A percentile compares a stretch with the other conserved stretches of the same genome.
Evolutionary conservation across 2,329 filamentous ascomycete genomes (phyloP).

Genomic region (Echinosphaeria canescens): DNA sequence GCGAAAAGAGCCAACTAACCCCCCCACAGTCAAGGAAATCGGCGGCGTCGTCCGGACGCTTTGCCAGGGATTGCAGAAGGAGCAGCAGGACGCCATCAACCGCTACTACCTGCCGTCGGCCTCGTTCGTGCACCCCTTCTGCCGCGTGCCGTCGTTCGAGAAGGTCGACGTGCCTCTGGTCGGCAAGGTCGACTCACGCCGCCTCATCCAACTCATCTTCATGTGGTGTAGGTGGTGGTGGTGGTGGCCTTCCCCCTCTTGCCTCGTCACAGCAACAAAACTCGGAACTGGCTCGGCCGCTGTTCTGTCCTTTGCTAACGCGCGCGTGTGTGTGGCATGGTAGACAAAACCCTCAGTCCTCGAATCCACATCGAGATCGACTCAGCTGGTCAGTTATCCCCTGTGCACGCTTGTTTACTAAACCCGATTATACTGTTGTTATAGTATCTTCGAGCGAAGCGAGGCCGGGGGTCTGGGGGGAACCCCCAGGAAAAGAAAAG

Average conservation of each 20-base stretch:
- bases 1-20: too few relatives aligned
- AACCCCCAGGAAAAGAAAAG: too few relatives aligned
- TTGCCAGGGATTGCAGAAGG: conserved; percentile 39
- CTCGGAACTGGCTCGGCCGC: too few relatives aligned
- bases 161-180: conserved; percentile 17
- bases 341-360: too few relatives aligned
- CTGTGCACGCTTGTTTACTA: background rate
- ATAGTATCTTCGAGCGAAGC: too few relatives aligned
- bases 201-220: conserved; percentile 47
- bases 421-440: too few relatives aligned
- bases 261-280: too few relatives aligned
- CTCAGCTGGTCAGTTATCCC: conserved; percentile 20
- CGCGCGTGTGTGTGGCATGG: too few relatives aligned
- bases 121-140: conserved; percentile 61
- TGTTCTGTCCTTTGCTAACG: too few relatives aligned
- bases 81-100: conserved; percentile 43
- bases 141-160: conserved; percentile 36
- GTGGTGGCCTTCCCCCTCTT: too few relatives aligned
- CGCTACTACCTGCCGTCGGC: conserved; percentile 55
- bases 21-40: conserved; percentile 31
- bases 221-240: too few relatives aligned
- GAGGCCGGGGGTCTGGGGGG: too few relatives aligned
- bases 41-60: conserved; percentile 42
- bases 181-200: conserved; percentile 34
- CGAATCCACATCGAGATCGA: conserved; percentile 50